Percentiles rank a stretch among this genome's conserved stretches.
phyloP scores from a whole-genome alignment of 108 stramenopile species.

The Discostella stelligeroides region DNA sequence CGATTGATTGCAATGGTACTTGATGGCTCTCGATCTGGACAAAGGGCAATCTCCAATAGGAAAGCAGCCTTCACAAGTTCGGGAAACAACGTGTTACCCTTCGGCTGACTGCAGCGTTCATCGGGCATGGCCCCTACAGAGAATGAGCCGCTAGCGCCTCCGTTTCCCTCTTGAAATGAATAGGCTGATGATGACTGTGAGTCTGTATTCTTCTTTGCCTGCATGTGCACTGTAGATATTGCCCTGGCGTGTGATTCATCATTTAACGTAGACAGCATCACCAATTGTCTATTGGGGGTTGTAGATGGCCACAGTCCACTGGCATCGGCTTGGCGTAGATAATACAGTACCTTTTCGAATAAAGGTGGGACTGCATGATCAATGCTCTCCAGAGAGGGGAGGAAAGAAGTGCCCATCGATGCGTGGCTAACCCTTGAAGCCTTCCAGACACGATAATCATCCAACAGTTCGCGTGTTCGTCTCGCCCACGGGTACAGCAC shows the following conservation, averaged over 20 bases:
- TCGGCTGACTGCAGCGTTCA: conserved; percentile 66
- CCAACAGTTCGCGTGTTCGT: conserved; percentile 55
- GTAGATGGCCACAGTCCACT: conserved; percentile 79
- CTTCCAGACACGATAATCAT: conserved; percentile 78
- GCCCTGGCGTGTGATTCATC: conserved; percentile 43
- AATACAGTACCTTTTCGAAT: conserved; percentile 58
- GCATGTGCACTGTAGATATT: conserved; percentile 50
- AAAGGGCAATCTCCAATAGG: conserved; percentile 69
- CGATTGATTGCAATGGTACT: conserved; percentile 96
- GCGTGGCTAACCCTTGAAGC: conserved; percentile 2
- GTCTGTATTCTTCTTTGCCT: conserved; percentile 47
- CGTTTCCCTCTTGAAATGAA: conserved; percentile 65
- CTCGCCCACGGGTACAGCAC: conserved; percentile 73
- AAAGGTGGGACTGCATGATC: conserved; percentile 61
- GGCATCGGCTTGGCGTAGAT: conserved; percentile 62
- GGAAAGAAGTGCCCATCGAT: not conserved
- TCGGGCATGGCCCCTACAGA: conserved; percentile 84
- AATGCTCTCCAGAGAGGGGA: conserved; percentile 43
- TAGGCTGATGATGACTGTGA: conserved; percentile 67
- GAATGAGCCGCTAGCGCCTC: conserved; percentile 80
- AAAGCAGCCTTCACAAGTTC: conserved; percentile 79
- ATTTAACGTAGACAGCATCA: conserved; percentile 67
- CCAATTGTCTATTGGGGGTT: conserved; percentile 74
- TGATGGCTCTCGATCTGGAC: conserved; percentile 83
- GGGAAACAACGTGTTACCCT: conserved; percentile 82